Conservation (phyloP, 306 rosid species). For the Abrus precatorius region DNA sequence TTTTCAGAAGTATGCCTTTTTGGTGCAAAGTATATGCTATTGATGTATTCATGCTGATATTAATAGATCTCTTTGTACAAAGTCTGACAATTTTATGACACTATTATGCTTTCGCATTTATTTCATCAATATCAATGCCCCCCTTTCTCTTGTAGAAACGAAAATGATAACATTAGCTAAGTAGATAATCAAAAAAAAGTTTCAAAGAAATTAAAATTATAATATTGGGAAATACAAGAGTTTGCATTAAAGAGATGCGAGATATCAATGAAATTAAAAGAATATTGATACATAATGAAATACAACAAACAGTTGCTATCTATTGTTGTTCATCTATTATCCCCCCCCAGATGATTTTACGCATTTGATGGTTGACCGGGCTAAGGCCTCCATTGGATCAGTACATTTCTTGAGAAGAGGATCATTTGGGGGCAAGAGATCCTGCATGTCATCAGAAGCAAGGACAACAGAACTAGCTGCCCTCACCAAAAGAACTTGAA, state of each 20-base stretch:
- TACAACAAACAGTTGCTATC: constrained; percentile 7
- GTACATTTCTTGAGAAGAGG: constrained; percentile 62
- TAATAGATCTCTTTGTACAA: constrained; percentile 23
- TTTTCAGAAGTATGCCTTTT: background rate
- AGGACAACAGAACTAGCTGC: constrained; percentile 72
- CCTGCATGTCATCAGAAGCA: constrained; percentile 72
- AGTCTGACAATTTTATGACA: background rate
- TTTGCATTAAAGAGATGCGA: constrained; percentile 33
- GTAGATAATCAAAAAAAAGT: background rate
- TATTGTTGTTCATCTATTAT: constrained; percentile 40
- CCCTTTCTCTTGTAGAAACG: background rate
- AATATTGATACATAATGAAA: constrained; percentile 31
- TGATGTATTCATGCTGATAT: constrained; percentile 29
- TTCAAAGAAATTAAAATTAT: constrained; percentile 3
- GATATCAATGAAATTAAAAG: constrained; percentile 40
- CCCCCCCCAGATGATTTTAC: constrained; percentile 43
- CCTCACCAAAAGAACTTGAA: constrained; percentile 81
- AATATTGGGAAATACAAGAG: constrained; percentile 26
- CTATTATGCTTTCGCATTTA: background rate
- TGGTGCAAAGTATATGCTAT: background rate
- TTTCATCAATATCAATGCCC: background rate
- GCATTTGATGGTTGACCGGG: constrained; percentile 58
- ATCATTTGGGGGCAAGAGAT: constrained; percentile 69
- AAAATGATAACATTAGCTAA: background rate
- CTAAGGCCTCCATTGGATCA: constrained; percentile 59